Percentiles rank a stretch among this genome's conserved stretches.
Evolutionary conservation across 139 green algal genomes (phyloP).

Genomic region (Monoraphidium neglectum): DNA sequence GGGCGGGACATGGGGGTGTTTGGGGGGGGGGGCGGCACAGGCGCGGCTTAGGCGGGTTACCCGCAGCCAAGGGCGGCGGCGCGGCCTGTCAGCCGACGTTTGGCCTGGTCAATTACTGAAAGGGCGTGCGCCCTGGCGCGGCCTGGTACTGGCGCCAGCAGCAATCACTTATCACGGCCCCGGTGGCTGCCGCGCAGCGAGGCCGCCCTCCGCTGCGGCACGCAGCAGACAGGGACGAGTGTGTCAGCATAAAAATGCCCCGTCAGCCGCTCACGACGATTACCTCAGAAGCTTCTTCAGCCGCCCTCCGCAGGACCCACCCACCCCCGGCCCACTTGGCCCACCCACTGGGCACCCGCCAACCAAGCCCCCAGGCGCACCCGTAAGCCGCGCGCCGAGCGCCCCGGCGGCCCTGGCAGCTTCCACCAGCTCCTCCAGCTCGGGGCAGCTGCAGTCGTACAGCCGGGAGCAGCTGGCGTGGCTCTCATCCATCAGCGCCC

Average conservation of each 20-base stretch:
- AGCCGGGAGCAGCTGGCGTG: conserved; percentile 84
- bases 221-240: background rate
- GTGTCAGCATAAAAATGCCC: background rate
- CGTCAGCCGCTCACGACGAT: background rate
- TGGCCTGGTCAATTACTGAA: too few species aligned
- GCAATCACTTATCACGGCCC: too few species aligned
- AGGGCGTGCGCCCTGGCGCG: too few species aligned
- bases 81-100: too few species aligned
- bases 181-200: background rate
- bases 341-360: too few species aligned
- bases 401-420: conserved; percentile 64
- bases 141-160: too few species aligned
- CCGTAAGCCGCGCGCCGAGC: conserved; percentile 82
- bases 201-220: background rate
- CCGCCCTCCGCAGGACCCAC: background rate
- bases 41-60: too few species aligned
- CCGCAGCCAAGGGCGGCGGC: too few species aligned
- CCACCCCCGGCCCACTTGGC: background rate
- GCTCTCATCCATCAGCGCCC: conserved; percentile 83
- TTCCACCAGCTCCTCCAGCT: conserved; percentile 87
- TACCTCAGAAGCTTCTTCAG: background rate
- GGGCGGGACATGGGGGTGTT: conserved; percentile 1
- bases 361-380: conserved; percentile 11
- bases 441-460: conserved; percentile 91
- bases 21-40: background rate